Evolutionary conservation across 2,329 filamentous ascomycete species (phyloP).

Genomic region (Calycina herbarum): DNA sequence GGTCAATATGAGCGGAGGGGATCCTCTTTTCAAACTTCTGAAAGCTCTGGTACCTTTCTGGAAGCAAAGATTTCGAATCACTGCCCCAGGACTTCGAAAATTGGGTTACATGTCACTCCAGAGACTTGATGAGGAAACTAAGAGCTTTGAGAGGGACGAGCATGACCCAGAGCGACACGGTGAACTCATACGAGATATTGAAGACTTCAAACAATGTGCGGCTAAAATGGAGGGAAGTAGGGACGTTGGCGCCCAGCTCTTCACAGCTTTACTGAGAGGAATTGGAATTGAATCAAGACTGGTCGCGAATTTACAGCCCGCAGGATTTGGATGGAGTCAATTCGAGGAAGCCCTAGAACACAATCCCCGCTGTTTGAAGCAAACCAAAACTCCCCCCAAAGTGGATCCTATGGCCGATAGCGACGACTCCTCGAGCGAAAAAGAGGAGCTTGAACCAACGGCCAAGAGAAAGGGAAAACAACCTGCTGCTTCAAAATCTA

Average conservation of each 20-base stretch:
- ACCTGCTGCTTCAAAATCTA: slow-evolving; percentile 23
- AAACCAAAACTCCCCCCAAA: slow-evolving; percentile 42
- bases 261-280: slow-evolving; percentile 79
- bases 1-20: slow-evolving; percentile 77
- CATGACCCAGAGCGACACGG: slow-evolving; percentile 68
- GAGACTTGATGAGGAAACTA: slow-evolving; percentile 70
- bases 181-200: slow-evolving; percentile 67
- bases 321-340: slow-evolving; percentile 90
- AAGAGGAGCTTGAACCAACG: slow-evolving; percentile 24
- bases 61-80: slow-evolving; percentile 79
- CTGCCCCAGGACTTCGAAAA: slow-evolving; percentile 80
- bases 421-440: slow-evolving; percentile 36
- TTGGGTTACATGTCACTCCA: slow-evolving; percentile 82
- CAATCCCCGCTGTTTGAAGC: slow-evolving; percentile 31
- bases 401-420: slow-evolving; percentile 33
- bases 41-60: slow-evolving; percentile 80
- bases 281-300: slow-evolving; percentile 80
- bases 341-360: slow-evolving; percentile 68
- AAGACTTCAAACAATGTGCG: slow-evolving; percentile 69
- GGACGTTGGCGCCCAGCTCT: slow-evolving; percentile 85
- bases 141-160: slow-evolving; percentile 64
- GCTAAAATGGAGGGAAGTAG: slow-evolving; percentile 74
- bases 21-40: slow-evolving; percentile 76
- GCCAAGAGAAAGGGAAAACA: slow-evolving; percentile 30
- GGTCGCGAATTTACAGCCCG: slow-evolving; percentile 79